These are phyloP conservation scores for Lactarius akahatsu DNA, from an alignment of 768 basidiomycete species.

Conservation along the genomic window DNA sequence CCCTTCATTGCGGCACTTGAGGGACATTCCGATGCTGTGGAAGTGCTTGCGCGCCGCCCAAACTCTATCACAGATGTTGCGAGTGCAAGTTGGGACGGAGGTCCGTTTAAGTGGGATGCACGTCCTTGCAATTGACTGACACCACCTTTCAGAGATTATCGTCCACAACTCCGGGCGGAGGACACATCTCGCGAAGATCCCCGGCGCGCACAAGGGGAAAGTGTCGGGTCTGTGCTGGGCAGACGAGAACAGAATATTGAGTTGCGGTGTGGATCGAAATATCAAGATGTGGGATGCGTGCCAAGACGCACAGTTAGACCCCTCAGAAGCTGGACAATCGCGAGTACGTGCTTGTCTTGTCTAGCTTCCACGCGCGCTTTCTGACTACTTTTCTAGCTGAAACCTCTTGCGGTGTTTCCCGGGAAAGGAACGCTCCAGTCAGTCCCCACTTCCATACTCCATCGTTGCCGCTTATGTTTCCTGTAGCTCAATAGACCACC, in stretches of 20 bases:
- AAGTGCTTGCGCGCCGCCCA: slow-evolving; percentile 19
- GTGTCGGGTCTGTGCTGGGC: slow-evolving; percentile 80
- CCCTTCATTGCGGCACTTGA: slow-evolving; percentile 89
- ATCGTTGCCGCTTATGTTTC: slow-evolving; percentile 9
- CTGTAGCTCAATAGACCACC: slow-evolving; percentile 88
- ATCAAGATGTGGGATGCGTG: slow-evolving; percentile 76
- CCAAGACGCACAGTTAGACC: slow-evolving; percentile 32
- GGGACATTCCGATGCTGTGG: slow-evolving; percentile 60
- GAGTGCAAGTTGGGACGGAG: slow-evolving; percentile 91
- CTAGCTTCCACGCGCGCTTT: background rate
- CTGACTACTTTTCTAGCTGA: slow-evolving; percentile 30
- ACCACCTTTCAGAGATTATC: slow-evolving; percentile 62
- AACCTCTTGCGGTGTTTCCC: slow-evolving; percentile 64
- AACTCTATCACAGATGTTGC: slow-evolving; percentile 21
- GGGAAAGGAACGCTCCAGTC: slow-evolving; percentile 76
- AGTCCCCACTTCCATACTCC: background rate
- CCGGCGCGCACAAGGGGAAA: slow-evolving; percentile 80
- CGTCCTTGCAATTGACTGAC: slow-evolving; percentile 49
- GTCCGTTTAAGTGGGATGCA: slow-evolving; percentile 94
- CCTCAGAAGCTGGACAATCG: slow-evolving; percentile 39
- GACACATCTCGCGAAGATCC: slow-evolving; percentile 53
- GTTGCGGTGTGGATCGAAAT: slow-evolving; percentile 79
- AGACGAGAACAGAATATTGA: slow-evolving; percentile 59
- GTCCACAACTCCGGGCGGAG: slow-evolving; percentile 74
- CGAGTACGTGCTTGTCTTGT: slow-evolving; percentile 36